phyloP scores from a whole-genome alignment of 2,329 filamentous ascomycete genomes.

The Diaporthe citri region DNA sequence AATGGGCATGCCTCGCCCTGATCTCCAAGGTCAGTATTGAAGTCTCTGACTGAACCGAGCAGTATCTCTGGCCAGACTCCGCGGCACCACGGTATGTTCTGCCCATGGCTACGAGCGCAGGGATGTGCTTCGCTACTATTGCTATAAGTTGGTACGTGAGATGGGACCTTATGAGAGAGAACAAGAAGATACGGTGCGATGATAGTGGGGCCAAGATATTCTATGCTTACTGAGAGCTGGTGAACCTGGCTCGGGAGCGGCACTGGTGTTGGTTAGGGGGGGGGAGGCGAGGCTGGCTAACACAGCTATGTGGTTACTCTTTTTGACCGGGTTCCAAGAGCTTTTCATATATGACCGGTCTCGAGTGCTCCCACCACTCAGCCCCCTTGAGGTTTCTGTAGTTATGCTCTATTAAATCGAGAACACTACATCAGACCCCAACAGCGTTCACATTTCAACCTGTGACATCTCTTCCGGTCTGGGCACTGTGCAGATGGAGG shows the following conservation, averaged over 20 bases:
- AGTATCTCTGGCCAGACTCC: constrained; percentile 28
- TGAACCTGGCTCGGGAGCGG: not conserved
- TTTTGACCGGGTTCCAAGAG: no score
- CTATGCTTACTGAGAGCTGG: constrained; percentile 16
- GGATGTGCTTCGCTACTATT: constrained; percentile 6
- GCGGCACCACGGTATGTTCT: constrained; percentile 16
- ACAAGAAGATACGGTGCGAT: not conserved
- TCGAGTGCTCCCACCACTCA: not conserved
- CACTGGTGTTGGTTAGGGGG: not conserved
- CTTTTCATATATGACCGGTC: not conserved
- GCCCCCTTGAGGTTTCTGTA: not conserved
- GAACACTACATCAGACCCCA: not conserved
- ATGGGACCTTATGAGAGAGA: constrained; percentile 15
- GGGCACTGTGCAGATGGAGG: not conserved
- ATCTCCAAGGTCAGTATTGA: not conserved
- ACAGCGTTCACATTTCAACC: not conserved
- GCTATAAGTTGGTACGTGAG: constrained; percentile 9
- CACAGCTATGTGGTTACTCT: no score
- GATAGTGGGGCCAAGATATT: constrained; percentile 1
- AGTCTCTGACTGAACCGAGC: not conserved
- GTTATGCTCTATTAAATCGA: not conserved
- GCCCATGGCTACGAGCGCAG: constrained; percentile 14
- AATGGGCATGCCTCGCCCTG: not conserved
- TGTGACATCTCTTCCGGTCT: not conserved
- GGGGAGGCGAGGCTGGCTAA: no score